Conservation (phyloP, 2,329 filamentous ascomycete species). For the Dactylella cylindrospora region DNA sequence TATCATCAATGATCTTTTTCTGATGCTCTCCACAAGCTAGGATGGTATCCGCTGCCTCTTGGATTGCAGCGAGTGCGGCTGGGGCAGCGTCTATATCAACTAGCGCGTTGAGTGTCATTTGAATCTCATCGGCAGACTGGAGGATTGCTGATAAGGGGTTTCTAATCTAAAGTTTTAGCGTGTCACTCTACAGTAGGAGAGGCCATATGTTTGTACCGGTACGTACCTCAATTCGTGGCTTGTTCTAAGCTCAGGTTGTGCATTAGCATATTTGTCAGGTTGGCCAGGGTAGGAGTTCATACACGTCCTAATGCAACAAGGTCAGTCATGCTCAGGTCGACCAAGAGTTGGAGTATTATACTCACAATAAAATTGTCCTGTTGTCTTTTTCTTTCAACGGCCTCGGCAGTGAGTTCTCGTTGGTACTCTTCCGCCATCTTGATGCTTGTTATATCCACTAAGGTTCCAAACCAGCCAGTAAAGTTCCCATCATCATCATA, state of each 20-base stretch:
- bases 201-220: background rate
- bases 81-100: constrained; percentile 48
- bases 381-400: constrained; percentile 64
- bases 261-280: background rate
- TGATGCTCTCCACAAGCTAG: constrained; percentile 77
- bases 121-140: constrained; percentile 75
- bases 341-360: constrained; percentile 48
- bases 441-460: constrained; percentile 44
- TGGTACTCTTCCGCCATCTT: constrained; percentile 46
- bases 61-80: constrained; percentile 53
- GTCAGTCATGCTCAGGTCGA: background rate
- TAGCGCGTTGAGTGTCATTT: constrained; percentile 47
- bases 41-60: constrained; percentile 80
- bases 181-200: constrained; percentile 14
- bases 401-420: constrained; percentile 51
- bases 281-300: background rate
- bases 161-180: constrained; percentile 68
- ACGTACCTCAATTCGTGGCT: constrained; percentile 32
- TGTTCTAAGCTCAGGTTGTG: constrained; percentile 5
- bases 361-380: constrained; percentile 84
- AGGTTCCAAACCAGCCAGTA: constrained; percentile 41
- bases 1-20: constrained; percentile 70
- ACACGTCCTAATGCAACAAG: constrained; percentile 20
- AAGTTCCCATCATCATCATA: constrained; percentile 40
- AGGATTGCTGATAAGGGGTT: constrained; percentile 74